Evolutionary conservation across 768 basidiomycete species (phyloP), one percentile per base, ranked within the genome.

Genomic region (Lentinula guzmanii): DNA sequence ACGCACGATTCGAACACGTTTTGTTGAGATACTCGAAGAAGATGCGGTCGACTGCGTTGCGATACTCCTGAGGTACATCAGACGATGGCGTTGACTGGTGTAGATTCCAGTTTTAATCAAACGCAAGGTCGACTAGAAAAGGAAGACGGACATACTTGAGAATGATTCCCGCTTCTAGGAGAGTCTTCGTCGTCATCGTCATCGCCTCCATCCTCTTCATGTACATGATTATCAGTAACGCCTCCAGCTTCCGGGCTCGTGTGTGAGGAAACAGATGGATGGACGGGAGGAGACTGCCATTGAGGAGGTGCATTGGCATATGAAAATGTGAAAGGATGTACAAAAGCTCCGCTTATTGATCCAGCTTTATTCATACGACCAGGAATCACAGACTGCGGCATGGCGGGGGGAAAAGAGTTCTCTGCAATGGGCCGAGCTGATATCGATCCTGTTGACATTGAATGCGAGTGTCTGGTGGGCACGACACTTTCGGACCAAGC

Each of bases 11-110:
- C 18, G 93, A 95, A 75, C 95, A 98, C 58, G 91, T 83, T 58
- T 79, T 84, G 70, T 89, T 94, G 66, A 98, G 75, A 70, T 91
- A 98, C 65, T 90, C 86, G 69, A 94, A 86, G 75, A 98, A 97
- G 69, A 97, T 87, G 64, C 87, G 84, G 73, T 97, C 94, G 56
- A 98, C 88, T 68, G 92, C 89, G 18, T 77, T 74, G 60, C 86
- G 83, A 66, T 93, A 89, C 71, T 96, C 95, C 62, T 85, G 81
- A 5, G 91, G 90, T 52, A 93, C 82, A 67, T 92, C 90, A 51
- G 77, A 75, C 45, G 66, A 63, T 46, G 62, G 48, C 54, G 60
- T 41, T 48, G 65, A 59, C 56, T 60, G 42, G 42, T 39, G 16
- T 16, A 31, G 43, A 35, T 56, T 21, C 42, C 10, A 28, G 21